phyloP scores from a whole-genome alignment of 2,329 filamentous ascomycete species.

The Leptodontidium sp. region DNA sequence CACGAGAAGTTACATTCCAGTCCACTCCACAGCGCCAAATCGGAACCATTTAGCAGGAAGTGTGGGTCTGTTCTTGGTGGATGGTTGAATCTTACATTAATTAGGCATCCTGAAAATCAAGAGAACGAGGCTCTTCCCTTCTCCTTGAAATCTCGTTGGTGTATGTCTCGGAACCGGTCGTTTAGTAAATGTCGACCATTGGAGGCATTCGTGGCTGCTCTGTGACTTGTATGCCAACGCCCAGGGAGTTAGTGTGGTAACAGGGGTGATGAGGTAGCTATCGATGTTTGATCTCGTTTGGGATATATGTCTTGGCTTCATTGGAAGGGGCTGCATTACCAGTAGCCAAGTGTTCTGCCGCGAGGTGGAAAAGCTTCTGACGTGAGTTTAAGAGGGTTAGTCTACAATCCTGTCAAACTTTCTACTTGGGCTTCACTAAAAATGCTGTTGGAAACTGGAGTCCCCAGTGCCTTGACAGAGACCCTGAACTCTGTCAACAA shows the following conservation, averaged over 20 bases:
- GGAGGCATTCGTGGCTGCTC: slow-evolving; percentile 22
- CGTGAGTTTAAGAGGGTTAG: background rate
- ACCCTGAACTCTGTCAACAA: background rate
- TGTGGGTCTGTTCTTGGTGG: slow-evolving; percentile 18
- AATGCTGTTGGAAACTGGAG: background rate
- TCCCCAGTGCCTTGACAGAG: background rate
- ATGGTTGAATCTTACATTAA: slow-evolving; percentile 5
- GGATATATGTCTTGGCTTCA: slow-evolving; percentile 13
- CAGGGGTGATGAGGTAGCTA: slow-evolving; percentile 29
- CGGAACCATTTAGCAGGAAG: slow-evolving; percentile 7
- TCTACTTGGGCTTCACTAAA: background rate
- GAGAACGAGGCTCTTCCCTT: background rate
- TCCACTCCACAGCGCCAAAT: slow-evolving; percentile 25
- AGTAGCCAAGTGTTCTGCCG: slow-evolving; percentile 5
- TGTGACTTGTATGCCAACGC: slow-evolving; percentile 17
- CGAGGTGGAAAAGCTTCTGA: background rate
- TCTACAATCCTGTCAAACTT: background rate
- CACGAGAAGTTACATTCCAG: slow-evolving; percentile 21
- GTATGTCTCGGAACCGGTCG: background rate
- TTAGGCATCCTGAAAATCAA: background rate
- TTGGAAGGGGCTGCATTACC: slow-evolving; percentile 5
- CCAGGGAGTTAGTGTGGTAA: slow-evolving; percentile 11
- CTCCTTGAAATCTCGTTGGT: slow-evolving; percentile 20
- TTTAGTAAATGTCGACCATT: slow-evolving; percentile 27
- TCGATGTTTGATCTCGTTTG: background rate